Percentiles rank a stretch among this genome's conserved stretches.
Conservation (phyloP, 2,329 filamentous ascomycete genomes). For the Huntiella bhutanensis region DNA sequence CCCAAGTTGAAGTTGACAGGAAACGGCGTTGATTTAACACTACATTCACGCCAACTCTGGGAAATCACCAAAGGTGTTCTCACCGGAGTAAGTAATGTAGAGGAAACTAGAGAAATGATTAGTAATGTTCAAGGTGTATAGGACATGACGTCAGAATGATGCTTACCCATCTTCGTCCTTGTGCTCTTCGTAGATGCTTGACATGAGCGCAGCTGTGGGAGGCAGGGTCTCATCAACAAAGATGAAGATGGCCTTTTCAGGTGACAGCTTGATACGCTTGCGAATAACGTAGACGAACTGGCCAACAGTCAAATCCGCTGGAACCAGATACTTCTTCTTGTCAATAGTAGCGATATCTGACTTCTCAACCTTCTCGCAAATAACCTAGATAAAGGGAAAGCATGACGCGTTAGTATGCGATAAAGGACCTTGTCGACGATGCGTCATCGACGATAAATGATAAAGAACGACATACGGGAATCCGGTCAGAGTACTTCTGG, state of each 20-base stretch:
- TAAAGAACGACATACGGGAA: conserved; percentile 57
- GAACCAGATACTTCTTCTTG: conserved; percentile 99
- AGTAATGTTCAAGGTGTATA: background rate
- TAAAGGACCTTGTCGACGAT: background rate
- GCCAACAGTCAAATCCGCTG: conserved; percentile 90
- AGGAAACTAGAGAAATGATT: conserved; percentile 45
- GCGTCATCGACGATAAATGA: conserved; percentile 3
- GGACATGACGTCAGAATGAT: background rate
- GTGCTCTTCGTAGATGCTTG: conserved; percentile 98
- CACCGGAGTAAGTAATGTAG: conserved; percentile 98
- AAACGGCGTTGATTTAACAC: background rate
- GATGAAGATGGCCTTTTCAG: conserved; percentile 99
- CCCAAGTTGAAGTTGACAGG: too few species aligned
- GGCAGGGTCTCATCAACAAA: conserved; percentile 97
- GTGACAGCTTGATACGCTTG: conserved; percentile 98
- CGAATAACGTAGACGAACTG: conserved; percentile 99
- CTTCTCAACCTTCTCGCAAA: conserved; percentile 99
- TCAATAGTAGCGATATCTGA: conserved; percentile 98
- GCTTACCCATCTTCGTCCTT: conserved; percentile 59
- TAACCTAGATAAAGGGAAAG: conserved; percentile 43
- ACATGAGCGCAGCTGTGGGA: conserved; percentile 94
- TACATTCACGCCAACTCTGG: conserved; percentile 20
- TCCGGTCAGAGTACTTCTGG: conserved; percentile 96
- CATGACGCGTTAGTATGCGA: background rate
- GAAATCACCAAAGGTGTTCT: conserved; percentile 79